phyloP scores from a whole-genome alignment of 2,329 filamentous ascomycete species.

The Epichloe glyceriae region DNA sequence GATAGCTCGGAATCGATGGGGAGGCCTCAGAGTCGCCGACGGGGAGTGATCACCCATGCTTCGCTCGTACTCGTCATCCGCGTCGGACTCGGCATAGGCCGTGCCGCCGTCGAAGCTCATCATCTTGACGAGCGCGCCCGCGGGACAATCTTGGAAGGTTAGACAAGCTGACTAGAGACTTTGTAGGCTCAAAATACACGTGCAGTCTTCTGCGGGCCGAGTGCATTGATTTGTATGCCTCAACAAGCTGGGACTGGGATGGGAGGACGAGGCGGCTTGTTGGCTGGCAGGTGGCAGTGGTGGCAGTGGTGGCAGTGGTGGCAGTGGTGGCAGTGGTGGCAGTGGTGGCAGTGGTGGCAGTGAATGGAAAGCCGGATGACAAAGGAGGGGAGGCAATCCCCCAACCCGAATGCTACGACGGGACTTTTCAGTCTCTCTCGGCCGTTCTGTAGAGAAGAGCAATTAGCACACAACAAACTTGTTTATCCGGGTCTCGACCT shows the following conservation, averaged over 20 bases:
- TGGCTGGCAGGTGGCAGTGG: not conserved
- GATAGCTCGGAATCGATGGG: conserved; percentile 58
- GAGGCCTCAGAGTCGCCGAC: conserved; percentile 57
- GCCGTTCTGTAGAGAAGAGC: no score
- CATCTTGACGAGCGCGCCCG: conserved; percentile 13
- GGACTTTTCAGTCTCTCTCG: not conserved
- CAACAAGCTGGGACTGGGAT: not conserved
- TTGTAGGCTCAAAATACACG: not conserved
- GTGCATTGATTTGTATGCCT: not conserved
- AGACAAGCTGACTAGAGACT: not conserved
- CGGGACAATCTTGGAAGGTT: not conserved
- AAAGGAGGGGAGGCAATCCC: not conserved
- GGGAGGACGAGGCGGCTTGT: conserved; percentile 2
- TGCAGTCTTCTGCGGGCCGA: not conserved
- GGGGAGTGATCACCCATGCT: conserved; percentile 53
- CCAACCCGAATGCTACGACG: no score
- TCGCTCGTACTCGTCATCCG: conserved; percentile 73
- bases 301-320: not conserved
- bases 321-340: not conserved
- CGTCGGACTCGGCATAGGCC: conserved; percentile 67
- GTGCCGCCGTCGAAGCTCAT: conserved; percentile 54
- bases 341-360: not conserved
- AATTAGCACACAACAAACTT: no score
- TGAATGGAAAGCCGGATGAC: conserved; percentile 1
- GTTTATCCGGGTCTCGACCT: no score